Base-by-base conservation (phyloP, 2,329 filamentous ascomycete genomes). In the Ophiognomonia clavigignenti-juglandacearum region DNA sequence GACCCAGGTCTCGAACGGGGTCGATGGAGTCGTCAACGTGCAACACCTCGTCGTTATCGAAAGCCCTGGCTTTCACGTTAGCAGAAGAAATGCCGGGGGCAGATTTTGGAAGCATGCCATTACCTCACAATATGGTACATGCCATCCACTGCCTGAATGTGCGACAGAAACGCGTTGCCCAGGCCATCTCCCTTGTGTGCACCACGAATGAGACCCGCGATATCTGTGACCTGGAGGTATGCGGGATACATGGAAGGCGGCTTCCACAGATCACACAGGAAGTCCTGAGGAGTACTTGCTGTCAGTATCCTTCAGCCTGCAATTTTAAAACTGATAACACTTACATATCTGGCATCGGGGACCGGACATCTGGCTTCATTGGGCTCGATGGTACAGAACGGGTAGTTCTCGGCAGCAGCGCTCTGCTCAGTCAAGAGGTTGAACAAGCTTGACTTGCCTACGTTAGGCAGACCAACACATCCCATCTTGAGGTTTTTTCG, bases 11-110 rank as follows among this genome's bases (percentile, higher is more conserved):
- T 5, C 69, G 61, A 18, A 70, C 65, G 16, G 69, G 69, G 53
- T 71, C 69, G 43, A 71, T 68, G 7, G 67, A 70, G 54, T 72
- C 68, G 50, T 71, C 69, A n/a, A 72, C 69, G 36, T 72, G 69
- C 45, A 72, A 52, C 13, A 72, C 68, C 45, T 72, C 62, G 44
- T 71, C 65, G 41, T 71, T 71, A 36, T 71, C 69, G 45, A 71
- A 71, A 4, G 69, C 69, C 54, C 65, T 63, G 23, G 59, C 53
- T 36, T 60, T 9, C 19, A 57, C 35, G 62, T 39, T 37, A 37
- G 11, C 26, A 51, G 34, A 50, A 46, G 9, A n/a, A 34, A 8
- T 32, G 47, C 31, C 44, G 43, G 11, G 13, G 18, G 26, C 32
- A 8, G 16, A 39, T 8, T 27, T n/a, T n/a, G n/a, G n/a, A 3